Conservation (phyloP, 805 yeast species). For the Millerago galiae region DNA sequence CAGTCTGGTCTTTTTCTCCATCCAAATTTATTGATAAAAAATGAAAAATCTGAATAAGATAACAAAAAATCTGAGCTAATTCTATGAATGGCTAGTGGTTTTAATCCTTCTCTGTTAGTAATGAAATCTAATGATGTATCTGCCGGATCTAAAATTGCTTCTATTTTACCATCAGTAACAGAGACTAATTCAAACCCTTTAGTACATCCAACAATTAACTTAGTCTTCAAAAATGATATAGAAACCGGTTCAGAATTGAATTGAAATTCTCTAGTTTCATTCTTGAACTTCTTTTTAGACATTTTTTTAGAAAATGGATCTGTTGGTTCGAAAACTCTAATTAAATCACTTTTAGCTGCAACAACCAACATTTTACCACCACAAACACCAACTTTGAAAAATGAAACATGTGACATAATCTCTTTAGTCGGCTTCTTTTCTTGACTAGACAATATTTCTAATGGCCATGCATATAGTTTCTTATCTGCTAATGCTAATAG, state of each 20-base stretch:
- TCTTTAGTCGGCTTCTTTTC: conserved; percentile 63
- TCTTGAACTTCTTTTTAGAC: conserved; percentile 66
- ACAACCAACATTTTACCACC: conserved; percentile 83
- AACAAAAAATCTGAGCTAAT: conserved; percentile 83
- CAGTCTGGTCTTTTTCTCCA: conserved; percentile 94
- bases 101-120: conserved; percentile 69
- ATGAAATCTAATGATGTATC: conserved; percentile 96
- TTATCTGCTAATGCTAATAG: conserved; percentile 78
- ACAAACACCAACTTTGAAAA: conserved; percentile 90
- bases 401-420: conserved; percentile 78
- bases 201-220: conserved; percentile 90
- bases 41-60: conserved; percentile 89
- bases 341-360: conserved; percentile 78
- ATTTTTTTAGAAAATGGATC: conserved; percentile 58
- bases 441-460: conserved; percentile 54
- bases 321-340: conserved; percentile 83
- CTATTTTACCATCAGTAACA: conserved; percentile 75
- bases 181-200: conserved; percentile 95
- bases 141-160: conserved; percentile 92
- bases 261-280: conserved; percentile 65
- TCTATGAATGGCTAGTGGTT: conserved; percentile 88
- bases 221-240: conserved; percentile 81
- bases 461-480: conserved; percentile 67
- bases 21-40: conserved; percentile 89
- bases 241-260: conserved; percentile 89